Conservation (phyloP, 768 basidiomycete genomes). For the Amanita exitialis region DNA sequence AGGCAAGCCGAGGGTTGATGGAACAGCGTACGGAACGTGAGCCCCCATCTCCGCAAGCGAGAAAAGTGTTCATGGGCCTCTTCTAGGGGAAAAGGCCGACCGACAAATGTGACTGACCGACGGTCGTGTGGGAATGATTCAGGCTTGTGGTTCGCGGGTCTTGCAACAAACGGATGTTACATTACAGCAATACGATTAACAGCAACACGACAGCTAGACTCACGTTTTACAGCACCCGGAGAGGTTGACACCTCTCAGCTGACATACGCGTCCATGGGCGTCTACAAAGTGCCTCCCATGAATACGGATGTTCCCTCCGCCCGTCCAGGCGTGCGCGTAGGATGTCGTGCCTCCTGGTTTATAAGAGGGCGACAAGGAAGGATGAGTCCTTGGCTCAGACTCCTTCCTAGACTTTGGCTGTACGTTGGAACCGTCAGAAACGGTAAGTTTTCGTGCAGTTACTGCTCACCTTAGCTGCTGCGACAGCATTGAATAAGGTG, state of each 20-base stretch:
- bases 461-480: too few species aligned
- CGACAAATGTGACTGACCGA: conserved; percentile 71
- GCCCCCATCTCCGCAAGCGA: conserved; percentile 75
- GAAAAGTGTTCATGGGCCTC: conserved; percentile 83
- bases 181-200: background rate
- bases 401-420: too few species aligned
- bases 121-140: conserved; percentile 58
- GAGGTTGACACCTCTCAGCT: conserved; percentile 77
- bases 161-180: conserved; percentile 17
- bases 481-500: too few species aligned
- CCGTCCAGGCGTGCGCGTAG: conserved; percentile 75
- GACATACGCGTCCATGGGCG: conserved; percentile 67
- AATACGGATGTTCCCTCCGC: conserved; percentile 43
- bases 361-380: conserved; percentile 36
- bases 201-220: conserved; percentile 14
- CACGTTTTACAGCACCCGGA: conserved; percentile 79
- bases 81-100: conserved; percentile 82
- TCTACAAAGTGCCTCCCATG: conserved; percentile 82
- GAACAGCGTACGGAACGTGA: conserved; percentile 62
- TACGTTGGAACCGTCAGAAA: too few species aligned
- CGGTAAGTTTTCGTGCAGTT: too few species aligned
- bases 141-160: conserved; percentile 62
- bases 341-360: conserved; percentile 34
- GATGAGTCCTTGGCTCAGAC: too few species aligned
- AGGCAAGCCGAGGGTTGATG: background rate